Evolutionary conservation across 176 grass and related monocot species (phyloP).

Genomic region (Oropetium thomaeum): DNA sequence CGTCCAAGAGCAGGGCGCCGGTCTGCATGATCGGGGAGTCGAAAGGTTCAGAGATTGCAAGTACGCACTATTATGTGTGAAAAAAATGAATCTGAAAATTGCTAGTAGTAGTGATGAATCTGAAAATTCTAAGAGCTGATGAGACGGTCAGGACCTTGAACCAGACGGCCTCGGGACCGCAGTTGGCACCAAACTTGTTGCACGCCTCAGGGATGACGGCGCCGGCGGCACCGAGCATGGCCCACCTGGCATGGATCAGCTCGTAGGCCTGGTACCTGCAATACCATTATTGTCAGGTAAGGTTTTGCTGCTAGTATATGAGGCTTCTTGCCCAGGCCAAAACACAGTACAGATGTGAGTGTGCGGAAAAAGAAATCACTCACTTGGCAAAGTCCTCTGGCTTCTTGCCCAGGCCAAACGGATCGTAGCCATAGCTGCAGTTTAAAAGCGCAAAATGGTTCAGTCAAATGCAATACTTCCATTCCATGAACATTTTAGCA

Average conservation of each 20-base stretch:
- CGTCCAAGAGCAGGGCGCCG: slow-evolving; percentile 88
- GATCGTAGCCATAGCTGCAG: slow-evolving; percentile 94
- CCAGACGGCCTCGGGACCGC: slow-evolving; percentile 96
- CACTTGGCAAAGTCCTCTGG: slow-evolving; percentile 93
- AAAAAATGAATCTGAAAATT: no score
- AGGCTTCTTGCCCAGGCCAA: no score
- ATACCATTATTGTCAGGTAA: not conserved
- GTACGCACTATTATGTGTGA: no score
- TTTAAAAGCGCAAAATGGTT: not conserved
- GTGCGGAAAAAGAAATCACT: slow-evolving; percentile 18
- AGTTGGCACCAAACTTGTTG: slow-evolving; percentile 96
- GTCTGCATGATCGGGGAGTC: slow-evolving; percentile 47
- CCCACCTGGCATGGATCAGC: slow-evolving; percentile 96
- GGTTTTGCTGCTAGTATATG: not conserved
- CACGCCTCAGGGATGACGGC: slow-evolving; percentile 91
- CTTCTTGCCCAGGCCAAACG: slow-evolving; percentile 96
- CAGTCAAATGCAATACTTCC: not conserved
- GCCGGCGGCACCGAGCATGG: slow-evolving; percentile 93
- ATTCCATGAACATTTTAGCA: not conserved
- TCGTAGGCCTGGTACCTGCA: slow-evolving; percentile 94
- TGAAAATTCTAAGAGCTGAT: not conserved
- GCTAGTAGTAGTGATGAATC: not conserved
- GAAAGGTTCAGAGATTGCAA: not conserved
- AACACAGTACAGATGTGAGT: no score
- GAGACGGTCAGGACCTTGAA: slow-evolving; percentile 68